Evolutionary conservation across 805 yeast species (phyloP), one percentile per base, ranked within the genome.

Genomic region (Kodamaea kaohsiungensis): DNA sequence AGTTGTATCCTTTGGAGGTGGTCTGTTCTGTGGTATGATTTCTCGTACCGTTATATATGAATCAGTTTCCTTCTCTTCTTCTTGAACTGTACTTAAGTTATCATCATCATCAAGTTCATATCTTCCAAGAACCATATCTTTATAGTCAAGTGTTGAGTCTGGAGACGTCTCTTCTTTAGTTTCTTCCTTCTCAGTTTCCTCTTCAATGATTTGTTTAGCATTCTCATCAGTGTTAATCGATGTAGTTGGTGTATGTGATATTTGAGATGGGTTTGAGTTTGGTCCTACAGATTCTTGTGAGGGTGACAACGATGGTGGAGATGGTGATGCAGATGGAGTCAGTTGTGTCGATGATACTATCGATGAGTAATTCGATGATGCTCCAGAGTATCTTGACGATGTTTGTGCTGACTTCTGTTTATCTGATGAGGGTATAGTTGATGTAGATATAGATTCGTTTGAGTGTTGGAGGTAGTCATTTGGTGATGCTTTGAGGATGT

Each of bases 231-330:
- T 61, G 39, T 61, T 62, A 19, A 70, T 65, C 1, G 72, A 67
- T 1, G 75, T 70, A 15, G 67, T 67, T 2, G 75, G 74, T 2
- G 75, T 70, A 43, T 65, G 69, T 2, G 70, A 60, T 15, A 15
- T 16, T 19, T 51, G 49, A 19, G 60, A 54, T 8, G 70, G 50
- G 43, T 63, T 61, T 30, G 59, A 56, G 55, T 57, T 56, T 8
- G 35, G 35, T 30, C 35, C 35, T 9, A 30, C 35, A 8, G 35
- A 30, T 6, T 45, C 53, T 30, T 43, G 48, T 3, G 53, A 43
- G 6, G 35, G 33, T 2, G 53, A 51, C 3, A 45, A 35, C 9
- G 50, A 40, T 7, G 58, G 51, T n/a, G 49, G 55, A 2, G 57
- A 53, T 3, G 54, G 50, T 33, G 37, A 43, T 30, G 35, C 35